Evolutionary conservation across 495 filamentous ascomycete genomes (phyloP).

Genomic region (Podospora australis): DNA sequence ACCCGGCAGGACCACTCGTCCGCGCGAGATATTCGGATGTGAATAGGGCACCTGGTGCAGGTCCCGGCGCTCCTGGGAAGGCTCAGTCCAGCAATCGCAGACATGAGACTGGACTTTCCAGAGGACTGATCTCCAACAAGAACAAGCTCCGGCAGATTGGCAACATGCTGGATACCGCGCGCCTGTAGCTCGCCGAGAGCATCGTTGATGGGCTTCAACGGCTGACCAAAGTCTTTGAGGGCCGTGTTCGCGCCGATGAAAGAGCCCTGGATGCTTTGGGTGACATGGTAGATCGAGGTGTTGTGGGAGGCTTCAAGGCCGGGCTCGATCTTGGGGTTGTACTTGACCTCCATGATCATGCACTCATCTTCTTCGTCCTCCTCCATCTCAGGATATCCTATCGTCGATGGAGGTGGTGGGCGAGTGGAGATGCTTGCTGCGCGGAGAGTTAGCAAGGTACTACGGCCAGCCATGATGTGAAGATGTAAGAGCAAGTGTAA

Average conservation of each 20-base stretch:
- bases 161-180: slow-evolving; percentile 45
- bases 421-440: too few relatives aligned
- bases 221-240: slow-evolving; percentile 38
- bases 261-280: slow-evolving; percentile 14
- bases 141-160: slow-evolving; percentile 65
- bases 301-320: background rate
- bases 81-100: slow-evolving; percentile 70
- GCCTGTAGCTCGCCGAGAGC: slow-evolving; percentile 41
- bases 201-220: slow-evolving; percentile 41
- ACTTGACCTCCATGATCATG: slow-evolving; percentile 18
- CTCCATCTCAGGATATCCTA: background rate
- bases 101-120: slow-evolving; percentile 76
- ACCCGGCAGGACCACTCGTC: slow-evolving; percentile 58
- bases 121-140: slow-evolving; percentile 76
- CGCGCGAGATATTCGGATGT: slow-evolving; percentile 62
- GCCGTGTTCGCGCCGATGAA: slow-evolving; percentile 29
- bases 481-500: too few relatives aligned
- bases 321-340: background rate
- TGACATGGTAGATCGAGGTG: background rate
- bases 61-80: slow-evolving; percentile 62
- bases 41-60: slow-evolving; percentile 71
- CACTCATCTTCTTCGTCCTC: slow-evolving; percentile 14
- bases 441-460: too few relatives aligned
- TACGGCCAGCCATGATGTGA: too few relatives aligned
- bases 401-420: background rate